phyloP scores from a whole-genome alignment of 805 yeast genomes.

The Saccharomycopsis fermentans region DNA sequence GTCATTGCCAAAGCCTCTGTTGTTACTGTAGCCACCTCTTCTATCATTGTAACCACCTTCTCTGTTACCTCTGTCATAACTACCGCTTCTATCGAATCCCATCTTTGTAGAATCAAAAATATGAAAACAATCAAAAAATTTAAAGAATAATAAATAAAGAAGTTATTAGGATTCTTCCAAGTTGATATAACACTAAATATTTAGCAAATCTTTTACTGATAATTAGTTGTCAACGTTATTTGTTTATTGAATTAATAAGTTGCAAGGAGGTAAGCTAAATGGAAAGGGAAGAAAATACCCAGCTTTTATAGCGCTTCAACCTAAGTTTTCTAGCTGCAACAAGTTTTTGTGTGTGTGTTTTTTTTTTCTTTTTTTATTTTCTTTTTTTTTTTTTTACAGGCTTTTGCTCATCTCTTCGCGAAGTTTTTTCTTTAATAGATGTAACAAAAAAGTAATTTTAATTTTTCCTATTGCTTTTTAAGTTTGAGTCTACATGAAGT shows the following conservation, averaged over 20 bases:
- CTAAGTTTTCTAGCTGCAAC: too few species aligned
- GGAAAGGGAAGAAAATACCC: neutral
- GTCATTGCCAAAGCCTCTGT: constrained; percentile 21
- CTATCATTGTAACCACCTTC: constrained; percentile 18
- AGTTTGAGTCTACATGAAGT: too few species aligned
- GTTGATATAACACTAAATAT: neutral
- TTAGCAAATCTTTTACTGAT: neutral
- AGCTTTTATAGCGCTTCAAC: neutral
- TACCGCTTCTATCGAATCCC: constrained; percentile 25
- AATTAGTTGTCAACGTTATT: too few species aligned
- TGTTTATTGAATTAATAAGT: too few species aligned
- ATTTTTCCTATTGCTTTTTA: too few species aligned
- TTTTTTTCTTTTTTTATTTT: too few species aligned
- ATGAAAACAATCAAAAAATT: neutral
- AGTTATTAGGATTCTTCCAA: neutral
- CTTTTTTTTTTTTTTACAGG: neutral
- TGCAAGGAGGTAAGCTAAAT: neutral
- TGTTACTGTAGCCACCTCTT: constrained; percentile 30
- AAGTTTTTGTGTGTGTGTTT: too few species aligned
- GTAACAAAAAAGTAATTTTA: neutral
- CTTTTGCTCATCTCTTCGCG: neutral
- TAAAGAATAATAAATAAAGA: neutral
- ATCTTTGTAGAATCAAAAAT: constrained; percentile 14
- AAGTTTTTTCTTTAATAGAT: neutral
- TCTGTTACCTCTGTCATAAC: constrained; percentile 11